Evolutionary conservation across 2,329 filamentous ascomycete genomes (phyloP).

Genomic region (Colletotrichum melonis): DNA sequence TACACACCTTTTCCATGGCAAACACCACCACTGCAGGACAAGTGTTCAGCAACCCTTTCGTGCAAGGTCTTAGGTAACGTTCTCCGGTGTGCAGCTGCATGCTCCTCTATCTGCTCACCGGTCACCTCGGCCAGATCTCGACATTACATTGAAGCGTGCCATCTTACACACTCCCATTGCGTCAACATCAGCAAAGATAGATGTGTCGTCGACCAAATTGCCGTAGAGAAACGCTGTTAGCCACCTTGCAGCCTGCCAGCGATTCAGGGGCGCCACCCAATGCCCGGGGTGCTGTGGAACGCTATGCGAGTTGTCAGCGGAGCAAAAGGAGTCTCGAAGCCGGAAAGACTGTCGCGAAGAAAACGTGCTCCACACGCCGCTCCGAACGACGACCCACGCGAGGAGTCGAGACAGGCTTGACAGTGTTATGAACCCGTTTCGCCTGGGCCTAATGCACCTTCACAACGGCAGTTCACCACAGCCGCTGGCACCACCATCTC

Average conservation of each 20-base stretch:
- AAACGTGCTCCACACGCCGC: conserved; percentile 13
- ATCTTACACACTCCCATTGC: neutral
- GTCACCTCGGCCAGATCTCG: neutral
- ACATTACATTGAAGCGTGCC: neutral
- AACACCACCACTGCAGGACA: conserved; percentile 2
- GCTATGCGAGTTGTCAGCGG: conserved; percentile 4
- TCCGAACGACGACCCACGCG: neutral
- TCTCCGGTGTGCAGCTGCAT: conserved; percentile 17
- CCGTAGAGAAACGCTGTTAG: neutral
- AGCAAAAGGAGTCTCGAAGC: neutral
- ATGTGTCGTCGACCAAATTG: neutral
- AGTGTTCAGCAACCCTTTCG: conserved; percentile 11
- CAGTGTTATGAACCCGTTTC: conserved; percentile 12
- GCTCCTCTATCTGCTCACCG: conserved; percentile 16
- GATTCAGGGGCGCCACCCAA: neutral
- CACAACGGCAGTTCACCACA: conserved; percentile 12
- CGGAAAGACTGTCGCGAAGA: neutral
- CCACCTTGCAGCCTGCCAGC: neutral
- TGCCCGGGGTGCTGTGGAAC: neutral
- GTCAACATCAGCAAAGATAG: neutral
- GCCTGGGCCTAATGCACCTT: neutral
- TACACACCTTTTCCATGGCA: neutral
- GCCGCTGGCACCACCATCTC: conserved; percentile 33
- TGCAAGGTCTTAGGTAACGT: conserved; percentile 4
- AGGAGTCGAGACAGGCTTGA: conserved; percentile 6